Evolutionary conservation across 257 asterid genomes (phyloP).

Genomic region (Parsonsia alboflavescens): DNA sequence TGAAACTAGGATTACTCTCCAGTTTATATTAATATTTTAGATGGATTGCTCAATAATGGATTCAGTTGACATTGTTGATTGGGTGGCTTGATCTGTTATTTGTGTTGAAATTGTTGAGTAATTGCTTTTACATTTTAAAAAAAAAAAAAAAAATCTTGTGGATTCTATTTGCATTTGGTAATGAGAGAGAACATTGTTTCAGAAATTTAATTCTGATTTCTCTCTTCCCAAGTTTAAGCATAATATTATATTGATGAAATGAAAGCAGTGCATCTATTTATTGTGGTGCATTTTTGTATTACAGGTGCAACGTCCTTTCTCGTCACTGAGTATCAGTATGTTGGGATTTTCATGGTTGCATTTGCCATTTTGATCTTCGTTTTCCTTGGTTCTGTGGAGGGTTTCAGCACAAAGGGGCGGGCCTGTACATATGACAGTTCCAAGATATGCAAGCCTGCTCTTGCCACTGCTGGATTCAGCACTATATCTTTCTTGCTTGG

Average conservation of each 20-base stretch:
- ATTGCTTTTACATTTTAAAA: not conserved
- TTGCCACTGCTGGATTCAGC: slow-evolving; percentile 65
- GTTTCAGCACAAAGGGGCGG: slow-evolving; percentile 49
- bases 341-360: slow-evolving; percentile 68
- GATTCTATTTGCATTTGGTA: not conserved
- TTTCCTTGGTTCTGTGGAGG: slow-evolving; percentile 73
- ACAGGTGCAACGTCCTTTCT: slow-evolving; percentile 75
- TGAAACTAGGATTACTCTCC: too few relatives aligned
- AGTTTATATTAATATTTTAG: not conserved
- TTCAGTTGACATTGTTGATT: not conserved
- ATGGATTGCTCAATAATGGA: not conserved
- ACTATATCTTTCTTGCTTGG: slow-evolving; percentile 62
- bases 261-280: not conserved
- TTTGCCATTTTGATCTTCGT: slow-evolving; percentile 58
- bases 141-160: too few relatives aligned
- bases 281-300: slow-evolving; percentile 2
- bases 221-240: too few relatives aligned
- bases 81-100: not conserved
- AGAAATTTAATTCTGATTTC: not conserved
- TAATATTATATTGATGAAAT: not conserved
- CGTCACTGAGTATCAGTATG: slow-evolving; percentile 57
- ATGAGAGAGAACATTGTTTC: not conserved
- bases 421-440: slow-evolving; percentile 49
- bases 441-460: slow-evolving; percentile 63
- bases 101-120: not conserved